These are phyloP conservation scores for Aureobasidium sp. DNA, from an alignment of 2,329 filamentous ascomycete genomes.

Conservation along the genomic window DNA sequence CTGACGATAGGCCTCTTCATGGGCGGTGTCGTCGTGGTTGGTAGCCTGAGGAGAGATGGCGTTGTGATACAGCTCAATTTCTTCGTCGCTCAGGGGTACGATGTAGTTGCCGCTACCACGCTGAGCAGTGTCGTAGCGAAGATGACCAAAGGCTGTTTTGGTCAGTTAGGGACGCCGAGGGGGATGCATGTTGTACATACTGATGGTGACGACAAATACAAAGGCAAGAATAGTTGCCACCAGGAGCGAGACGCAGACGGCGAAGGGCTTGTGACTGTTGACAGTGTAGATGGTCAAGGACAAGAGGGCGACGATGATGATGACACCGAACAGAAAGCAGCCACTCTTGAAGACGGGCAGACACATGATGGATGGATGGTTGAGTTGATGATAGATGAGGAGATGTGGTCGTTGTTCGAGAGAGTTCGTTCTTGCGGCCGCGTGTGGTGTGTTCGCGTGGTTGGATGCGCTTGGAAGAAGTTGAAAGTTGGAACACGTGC, in stretches of 20 bases:
- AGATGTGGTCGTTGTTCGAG: background rate
- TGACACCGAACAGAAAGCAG: background rate
- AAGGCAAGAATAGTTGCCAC: background rate
- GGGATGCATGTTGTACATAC: background rate
- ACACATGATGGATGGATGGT: background rate
- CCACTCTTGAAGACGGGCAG: background rate
- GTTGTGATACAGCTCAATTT: background rate
- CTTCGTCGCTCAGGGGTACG: background rate
- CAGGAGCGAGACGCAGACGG: background rate
- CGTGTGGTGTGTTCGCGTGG: too few species aligned
- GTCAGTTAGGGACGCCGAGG: background rate
- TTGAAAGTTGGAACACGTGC: background rate
- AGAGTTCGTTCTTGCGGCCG: too few species aligned
- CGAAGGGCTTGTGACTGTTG: background rate
- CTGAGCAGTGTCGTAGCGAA: background rate
- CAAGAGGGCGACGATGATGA: background rate
- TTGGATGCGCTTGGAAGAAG: background rate
- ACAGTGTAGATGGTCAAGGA: background rate
- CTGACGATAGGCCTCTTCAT: background rate
- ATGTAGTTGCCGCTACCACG: background rate
- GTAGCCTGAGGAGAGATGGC: background rate
- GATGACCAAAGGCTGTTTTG: background rate
- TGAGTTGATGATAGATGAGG: background rate
- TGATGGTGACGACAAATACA: background rate
- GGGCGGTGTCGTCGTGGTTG: background rate